These are phyloP conservation scores for Metschnikowia anglica DNA, from an alignment of 805 yeast genomes.

Conservation along the genomic window DNA sequence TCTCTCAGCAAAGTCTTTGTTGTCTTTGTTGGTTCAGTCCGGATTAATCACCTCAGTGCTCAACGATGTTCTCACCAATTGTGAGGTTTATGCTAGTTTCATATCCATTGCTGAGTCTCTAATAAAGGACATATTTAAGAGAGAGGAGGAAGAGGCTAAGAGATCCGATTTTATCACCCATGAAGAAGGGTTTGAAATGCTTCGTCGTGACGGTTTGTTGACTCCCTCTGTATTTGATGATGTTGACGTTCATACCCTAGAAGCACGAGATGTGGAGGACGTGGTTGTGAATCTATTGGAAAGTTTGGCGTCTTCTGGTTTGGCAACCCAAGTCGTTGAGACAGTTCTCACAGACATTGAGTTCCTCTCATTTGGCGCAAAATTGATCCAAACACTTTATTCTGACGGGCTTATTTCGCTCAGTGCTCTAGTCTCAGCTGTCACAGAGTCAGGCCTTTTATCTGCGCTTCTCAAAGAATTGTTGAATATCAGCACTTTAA, in stretches of 20 bases:
- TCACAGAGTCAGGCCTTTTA: slow-evolving; percentile 34
- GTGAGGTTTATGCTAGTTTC: slow-evolving; percentile 37
- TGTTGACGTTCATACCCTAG: slow-evolving; percentile 4
- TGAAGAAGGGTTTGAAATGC: slow-evolving; percentile 18
- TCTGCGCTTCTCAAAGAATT: slow-evolving; percentile 34
- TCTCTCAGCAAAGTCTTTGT: slow-evolving; percentile 32
- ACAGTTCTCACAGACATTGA: slow-evolving; percentile 38
- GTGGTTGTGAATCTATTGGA: slow-evolving; percentile 38
- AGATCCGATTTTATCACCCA: slow-evolving; percentile 1
- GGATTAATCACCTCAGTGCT: slow-evolving; percentile 35
- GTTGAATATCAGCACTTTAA: slow-evolving; percentile 33
- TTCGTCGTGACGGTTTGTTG: slow-evolving; percentile 18
- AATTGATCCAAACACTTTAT: slow-evolving; percentile 34
- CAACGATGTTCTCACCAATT: slow-evolving; percentile 38
- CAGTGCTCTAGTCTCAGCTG: slow-evolving; percentile 30
- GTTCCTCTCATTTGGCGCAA: slow-evolving; percentile 38
- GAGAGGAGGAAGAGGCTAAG: slow-evolving; percentile 9
- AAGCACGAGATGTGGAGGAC: slow-evolving; percentile 25
- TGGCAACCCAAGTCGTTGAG: slow-evolving; percentile 39
- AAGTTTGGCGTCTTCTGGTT: slow-evolving; percentile 43
- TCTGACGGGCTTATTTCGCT: slow-evolving; percentile 30
- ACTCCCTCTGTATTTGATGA: slow-evolving; percentile 8
- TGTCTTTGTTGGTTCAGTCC: slow-evolving; percentile 38
- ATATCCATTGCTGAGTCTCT: slow-evolving; percentile 32
- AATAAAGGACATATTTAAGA: slow-evolving; percentile 16